Conservation (phyloP, 805 yeast genomes). For the Candida suzukii region DNA sequence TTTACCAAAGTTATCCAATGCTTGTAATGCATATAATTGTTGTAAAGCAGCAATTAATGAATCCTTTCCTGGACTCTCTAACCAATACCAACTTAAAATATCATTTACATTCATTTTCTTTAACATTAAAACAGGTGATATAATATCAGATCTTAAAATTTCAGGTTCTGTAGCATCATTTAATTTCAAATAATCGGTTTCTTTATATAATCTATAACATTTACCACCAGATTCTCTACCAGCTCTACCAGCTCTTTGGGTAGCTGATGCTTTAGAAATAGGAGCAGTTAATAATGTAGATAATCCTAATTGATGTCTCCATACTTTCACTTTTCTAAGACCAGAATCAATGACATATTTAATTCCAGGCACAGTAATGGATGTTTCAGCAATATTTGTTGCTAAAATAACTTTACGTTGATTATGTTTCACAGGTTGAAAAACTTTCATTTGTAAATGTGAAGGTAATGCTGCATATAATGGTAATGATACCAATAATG, state of each 20-base stretch:
- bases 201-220: slow-evolving; percentile 78
- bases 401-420: slow-evolving; percentile 83
- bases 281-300: slow-evolving; percentile 92
- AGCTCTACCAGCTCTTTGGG: slow-evolving; percentile 98
- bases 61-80: slow-evolving; percentile 81
- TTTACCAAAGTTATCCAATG: slow-evolving; percentile 67
- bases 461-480: slow-evolving; percentile 93
- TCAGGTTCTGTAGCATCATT: slow-evolving; percentile 88
- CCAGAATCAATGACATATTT: slow-evolving; percentile 92
- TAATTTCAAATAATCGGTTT: slow-evolving; percentile 54
- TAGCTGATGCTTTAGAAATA: slow-evolving; percentile 88
- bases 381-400: slow-evolving; percentile 96
- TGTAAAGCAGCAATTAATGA: slow-evolving; percentile 70
- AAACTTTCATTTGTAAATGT: slow-evolving; percentile 73
- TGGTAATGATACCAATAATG: slow-evolving; percentile 70
- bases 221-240: slow-evolving; percentile 96
- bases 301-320: slow-evolving; percentile 88
- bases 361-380: slow-evolving; percentile 92
- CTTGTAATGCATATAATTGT: slow-evolving; percentile 71
- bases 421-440: slow-evolving; percentile 53
- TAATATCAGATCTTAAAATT: slow-evolving; percentile 77
- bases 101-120: slow-evolving; percentile 81
- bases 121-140: slow-evolving; percentile 76
- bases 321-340: slow-evolving; percentile 83
- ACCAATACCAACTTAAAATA: slow-evolving; percentile 84